Evolutionary conservation across 495 filamentous ascomycete species (phyloP).

Genomic region (Hypoxylon trugodes): DNA sequence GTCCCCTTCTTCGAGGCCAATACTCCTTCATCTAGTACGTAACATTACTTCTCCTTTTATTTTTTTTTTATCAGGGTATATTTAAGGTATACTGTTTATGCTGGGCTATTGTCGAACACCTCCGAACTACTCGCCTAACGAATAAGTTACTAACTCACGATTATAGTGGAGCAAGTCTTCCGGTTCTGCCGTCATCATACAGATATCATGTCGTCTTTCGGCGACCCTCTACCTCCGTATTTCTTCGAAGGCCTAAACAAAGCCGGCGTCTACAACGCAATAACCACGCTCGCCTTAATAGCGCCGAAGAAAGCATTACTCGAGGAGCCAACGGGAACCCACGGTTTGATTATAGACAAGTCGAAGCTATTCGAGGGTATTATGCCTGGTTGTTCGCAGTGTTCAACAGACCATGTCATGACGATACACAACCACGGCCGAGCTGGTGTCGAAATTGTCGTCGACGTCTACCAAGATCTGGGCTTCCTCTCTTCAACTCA

Average conservation of each 20-base stretch:
- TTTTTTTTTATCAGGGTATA: too few relatives aligned
- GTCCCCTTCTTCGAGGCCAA: slow-evolving; percentile 8
- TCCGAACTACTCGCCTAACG: too few relatives aligned
- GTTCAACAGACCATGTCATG: slow-evolving; percentile 9
- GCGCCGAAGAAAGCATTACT: background rate
- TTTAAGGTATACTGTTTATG: too few relatives aligned
- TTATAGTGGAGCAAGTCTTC: slow-evolving; percentile 30
- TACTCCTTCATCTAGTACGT: background rate
- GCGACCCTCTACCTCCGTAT: background rate
- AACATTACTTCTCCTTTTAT: too few relatives aligned
- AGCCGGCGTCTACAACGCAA: background rate
- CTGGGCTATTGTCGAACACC: too few relatives aligned
- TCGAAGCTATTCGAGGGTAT: background rate
- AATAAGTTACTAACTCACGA: too few relatives aligned
- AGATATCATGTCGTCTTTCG: background rate
- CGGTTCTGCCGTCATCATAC: slow-evolving; percentile 9
- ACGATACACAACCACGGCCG: slow-evolving; percentile 31
- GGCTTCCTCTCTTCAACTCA: background rate
- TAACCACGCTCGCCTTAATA: background rate
- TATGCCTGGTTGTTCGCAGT: slow-evolving; percentile 10
- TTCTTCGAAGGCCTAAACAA: slow-evolving; percentile 1
- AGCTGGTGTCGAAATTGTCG: slow-evolving; percentile 22
- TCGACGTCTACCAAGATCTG: slow-evolving; percentile 25
- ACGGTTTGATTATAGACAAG: background rate
- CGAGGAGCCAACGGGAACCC: background rate